Percentiles rank a stretch among this genome's conserved stretches.
These are phyloP conservation scores for Boletus eberwhitei DNA, from an alignment of 768 basidiomycete genomes.

Conservation along the genomic window DNA sequence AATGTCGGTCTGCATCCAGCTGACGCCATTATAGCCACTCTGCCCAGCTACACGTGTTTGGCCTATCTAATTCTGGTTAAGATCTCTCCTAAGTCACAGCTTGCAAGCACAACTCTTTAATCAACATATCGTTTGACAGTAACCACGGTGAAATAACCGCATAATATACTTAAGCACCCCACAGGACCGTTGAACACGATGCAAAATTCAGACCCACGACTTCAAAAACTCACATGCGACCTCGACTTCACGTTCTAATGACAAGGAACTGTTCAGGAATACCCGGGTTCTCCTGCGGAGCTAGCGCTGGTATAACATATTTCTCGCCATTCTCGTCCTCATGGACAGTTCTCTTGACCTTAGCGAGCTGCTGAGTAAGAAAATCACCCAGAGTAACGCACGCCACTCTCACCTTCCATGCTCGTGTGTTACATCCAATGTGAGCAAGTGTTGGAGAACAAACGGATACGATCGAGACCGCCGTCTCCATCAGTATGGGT, in stretches of 20 bases:
- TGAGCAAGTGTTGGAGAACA: slow-evolving; percentile 53
- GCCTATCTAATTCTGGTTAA: slow-evolving; percentile 10
- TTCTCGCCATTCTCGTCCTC: slow-evolving; percentile 39
- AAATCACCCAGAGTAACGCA: not conserved
- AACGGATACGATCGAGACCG: slow-evolving; percentile 42
- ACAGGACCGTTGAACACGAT: not conserved
- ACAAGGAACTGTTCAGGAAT: slow-evolving; percentile 74
- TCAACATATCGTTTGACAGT: not conserved
- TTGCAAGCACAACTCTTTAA: not conserved
- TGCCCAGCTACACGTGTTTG: slow-evolving; percentile 33
- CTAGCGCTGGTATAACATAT: slow-evolving; percentile 37
- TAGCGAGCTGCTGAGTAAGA: slow-evolving; percentile 1
- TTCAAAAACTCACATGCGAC: not conserved
- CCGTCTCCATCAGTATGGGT: slow-evolving; percentile 31
- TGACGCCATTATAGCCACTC: slow-evolving; percentile 11
- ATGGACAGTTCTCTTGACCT: slow-evolving; percentile 47
- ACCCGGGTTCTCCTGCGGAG: slow-evolving; percentile 59
- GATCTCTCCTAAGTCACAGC: not conserved
- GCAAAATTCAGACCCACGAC: not conserved
- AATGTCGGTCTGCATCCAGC: not conserved
- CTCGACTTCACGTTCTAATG: slow-evolving; percentile 36
- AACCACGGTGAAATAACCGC: too few species aligned
- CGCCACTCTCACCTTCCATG: slow-evolving; percentile 58
- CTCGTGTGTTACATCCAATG: slow-evolving; percentile 65
- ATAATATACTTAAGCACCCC: not conserved